Conservation (phyloP, 2,329 filamentous ascomycete species). For the Pseudopyrenochaeta lycopersici region DNA sequence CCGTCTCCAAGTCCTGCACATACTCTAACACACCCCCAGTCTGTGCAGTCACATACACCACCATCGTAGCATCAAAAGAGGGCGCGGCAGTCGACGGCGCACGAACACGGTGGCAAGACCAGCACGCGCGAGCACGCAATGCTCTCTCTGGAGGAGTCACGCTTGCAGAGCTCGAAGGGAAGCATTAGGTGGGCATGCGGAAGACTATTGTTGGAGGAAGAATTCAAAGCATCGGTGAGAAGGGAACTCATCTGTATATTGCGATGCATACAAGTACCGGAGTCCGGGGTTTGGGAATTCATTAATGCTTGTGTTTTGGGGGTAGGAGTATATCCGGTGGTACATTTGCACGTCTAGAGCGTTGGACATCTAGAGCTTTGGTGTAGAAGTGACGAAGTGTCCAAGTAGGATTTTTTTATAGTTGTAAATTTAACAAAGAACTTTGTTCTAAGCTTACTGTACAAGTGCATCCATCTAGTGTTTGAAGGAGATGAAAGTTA, state of each 20-base stretch:
- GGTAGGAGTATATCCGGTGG: background rate
- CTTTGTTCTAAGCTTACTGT: too few species aligned
- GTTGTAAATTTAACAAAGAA: too few species aligned
- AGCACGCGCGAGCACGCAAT: constrained; percentile 31
- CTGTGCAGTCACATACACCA: constrained; percentile 44
- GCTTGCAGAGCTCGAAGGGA: constrained; percentile 4
- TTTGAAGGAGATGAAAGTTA: too few species aligned
- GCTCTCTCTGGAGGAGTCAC: constrained; percentile 22
- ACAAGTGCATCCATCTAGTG: too few species aligned
- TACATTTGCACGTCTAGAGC: too few species aligned
- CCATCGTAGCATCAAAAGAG: constrained; percentile 42
- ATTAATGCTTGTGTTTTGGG: background rate
- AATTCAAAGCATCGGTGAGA: background rate
- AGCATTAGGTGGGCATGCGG: background rate
- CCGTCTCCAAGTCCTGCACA: background rate
- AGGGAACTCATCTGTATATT: background rate
- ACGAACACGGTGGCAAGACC: constrained; percentile 44
- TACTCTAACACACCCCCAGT: constrained; percentile 23
- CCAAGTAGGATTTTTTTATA: too few species aligned
- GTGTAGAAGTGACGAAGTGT: too few species aligned
- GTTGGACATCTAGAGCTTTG: too few species aligned
- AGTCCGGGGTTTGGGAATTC: background rate
- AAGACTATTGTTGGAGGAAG: background rate
- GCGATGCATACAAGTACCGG: background rate
- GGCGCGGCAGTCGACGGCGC: constrained; percentile 44